phyloP scores from a whole-genome alignment of 2,329 filamentous ascomycete species.

The Penicillium psychrosexuale region DNA sequence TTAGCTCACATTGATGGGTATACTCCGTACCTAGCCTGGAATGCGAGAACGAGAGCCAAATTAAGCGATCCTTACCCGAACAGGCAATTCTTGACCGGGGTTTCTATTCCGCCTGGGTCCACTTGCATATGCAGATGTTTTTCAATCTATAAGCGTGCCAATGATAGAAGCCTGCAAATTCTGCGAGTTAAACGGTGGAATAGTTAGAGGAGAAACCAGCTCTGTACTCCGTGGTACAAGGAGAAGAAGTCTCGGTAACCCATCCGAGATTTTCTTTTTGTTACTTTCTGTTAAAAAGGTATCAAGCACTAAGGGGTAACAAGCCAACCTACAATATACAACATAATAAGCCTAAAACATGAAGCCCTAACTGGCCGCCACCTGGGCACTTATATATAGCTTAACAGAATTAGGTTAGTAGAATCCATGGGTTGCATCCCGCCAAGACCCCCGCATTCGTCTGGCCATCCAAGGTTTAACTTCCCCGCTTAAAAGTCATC shows the following conservation, averaged over 20 bases:
- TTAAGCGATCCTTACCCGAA: slow-evolving; percentile 19
- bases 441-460: slow-evolving; percentile 20
- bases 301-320: no score
- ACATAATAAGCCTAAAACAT: background rate
- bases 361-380: background rate
- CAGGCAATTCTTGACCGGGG: slow-evolving; percentile 9
- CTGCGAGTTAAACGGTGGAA: background rate
- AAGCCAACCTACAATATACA: background rate
- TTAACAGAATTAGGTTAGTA: slow-evolving; percentile 1
- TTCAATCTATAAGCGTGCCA: background rate
- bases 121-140: background rate
- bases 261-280: background rate
- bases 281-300: background rate
- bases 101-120: slow-evolving; percentile 12
- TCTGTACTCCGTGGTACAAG: background rate
- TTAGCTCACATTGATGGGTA: background rate
- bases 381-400: background rate
- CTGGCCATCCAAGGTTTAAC: background rate
- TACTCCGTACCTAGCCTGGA: background rate
- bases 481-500: background rate
- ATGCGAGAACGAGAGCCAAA: slow-evolving; percentile 18
- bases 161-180: background rate
- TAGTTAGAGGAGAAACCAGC: background rate
- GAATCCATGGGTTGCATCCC: background rate
- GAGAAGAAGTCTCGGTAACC: background rate